Base-by-base conservation (phyloP, 768 basidiomycete genomes). In the Phylloporus sp. region DNA sequence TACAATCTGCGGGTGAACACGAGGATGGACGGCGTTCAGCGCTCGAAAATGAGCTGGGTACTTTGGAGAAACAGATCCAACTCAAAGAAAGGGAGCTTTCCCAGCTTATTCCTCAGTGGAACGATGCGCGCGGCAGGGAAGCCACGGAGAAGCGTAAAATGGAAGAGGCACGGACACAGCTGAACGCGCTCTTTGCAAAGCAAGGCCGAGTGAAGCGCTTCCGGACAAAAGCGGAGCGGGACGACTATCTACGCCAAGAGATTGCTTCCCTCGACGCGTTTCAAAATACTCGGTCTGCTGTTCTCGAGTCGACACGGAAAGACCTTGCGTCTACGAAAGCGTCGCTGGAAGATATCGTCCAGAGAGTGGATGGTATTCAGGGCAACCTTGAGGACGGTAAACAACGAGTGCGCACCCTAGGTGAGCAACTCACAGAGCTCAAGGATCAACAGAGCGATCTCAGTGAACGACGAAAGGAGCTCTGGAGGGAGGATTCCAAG, bases 401-500 rank as follows among this genome's bases (percentile, higher is more conserved):
- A 45, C 73, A 73, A 48, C 72, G 77, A 41, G 74, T 79, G 49
- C 76, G 75, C 57, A 78, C 80, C n/a, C 62, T 91, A 16, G 72
- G 70, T 5, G 87, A 88, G 40, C 80, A 88, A 56, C 70, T 85
- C 16, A 69, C 70, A 0, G 64, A 65, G 50, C 66, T 91, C 44
- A 89, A 84, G 67, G 85, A 88, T 50, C 73, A 87, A 62, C 79
- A 86, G 56, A 77, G 76, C 23, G 85, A 82, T 45, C 70, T 87
- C 64, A 78, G 72, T 39, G 95, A 98, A 70, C 79, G 82, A 67
- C 74, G 93, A 59, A 97, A 95, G 77, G 93, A 95, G 46, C 67
- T 92, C 28, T 97, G 97, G 95, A 78, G 95, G 59, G 93, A 95
- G 68, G 95, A 98, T 55, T 86, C 91, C 0, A 95, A 91, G 67